Conservation (phyloP, 2,329 filamentous ascomycete genomes). For the Pseudogymnoascus sp. region DNA sequence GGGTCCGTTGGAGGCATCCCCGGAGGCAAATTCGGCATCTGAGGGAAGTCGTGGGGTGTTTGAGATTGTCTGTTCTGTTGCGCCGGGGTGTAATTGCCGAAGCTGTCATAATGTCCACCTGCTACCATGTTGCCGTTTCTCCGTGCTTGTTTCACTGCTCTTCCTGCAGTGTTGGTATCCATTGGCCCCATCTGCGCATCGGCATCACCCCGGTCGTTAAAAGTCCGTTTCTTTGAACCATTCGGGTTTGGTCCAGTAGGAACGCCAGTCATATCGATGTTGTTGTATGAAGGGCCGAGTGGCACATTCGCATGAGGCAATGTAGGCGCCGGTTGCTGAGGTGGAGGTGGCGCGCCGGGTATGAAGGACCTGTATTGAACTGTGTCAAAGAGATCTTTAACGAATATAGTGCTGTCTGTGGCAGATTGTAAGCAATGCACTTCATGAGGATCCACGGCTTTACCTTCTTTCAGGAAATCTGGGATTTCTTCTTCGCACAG, state of each 20-base stretch:
- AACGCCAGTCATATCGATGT: slow-evolving; percentile 18
- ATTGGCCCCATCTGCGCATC: slow-evolving; percentile 28
- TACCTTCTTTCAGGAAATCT: slow-evolving; percentile 67
- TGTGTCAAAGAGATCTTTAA: slow-evolving; percentile 62
- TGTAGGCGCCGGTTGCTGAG: slow-evolving; percentile 17
- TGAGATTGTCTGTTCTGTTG: slow-evolving; percentile 11
- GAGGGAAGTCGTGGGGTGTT: slow-evolving; percentile 16
- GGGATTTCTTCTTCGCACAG: slow-evolving; percentile 66
- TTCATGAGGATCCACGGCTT: background rate
- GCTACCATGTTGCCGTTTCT: slow-evolving; percentile 40
- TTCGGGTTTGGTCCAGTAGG: slow-evolving; percentile 20
- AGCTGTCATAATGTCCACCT: slow-evolving; percentile 31
- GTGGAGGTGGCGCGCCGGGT: slow-evolving; percentile 43
- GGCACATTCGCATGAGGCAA: slow-evolving; percentile 21
- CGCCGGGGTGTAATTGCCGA: slow-evolving; percentile 21
- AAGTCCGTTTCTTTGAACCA: slow-evolving; percentile 45
- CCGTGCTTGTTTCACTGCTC: slow-evolving; percentile 53
- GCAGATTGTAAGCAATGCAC: background rate
- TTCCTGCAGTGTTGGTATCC: slow-evolving; percentile 29
- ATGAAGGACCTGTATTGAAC: slow-evolving; percentile 56
- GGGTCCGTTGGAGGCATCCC: slow-evolving; percentile 47
- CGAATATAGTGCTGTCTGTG: slow-evolving; percentile 53
- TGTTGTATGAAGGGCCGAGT: slow-evolving; percentile 17
- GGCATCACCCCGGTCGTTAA: slow-evolving; percentile 45
- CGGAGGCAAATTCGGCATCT: slow-evolving; percentile 21